A percentile compares a stretch with the other conserved stretches of the same genome.
Conservation (phyloP, 2,329 filamentous ascomycete species). For the Alternaria postmessia region DNA sequence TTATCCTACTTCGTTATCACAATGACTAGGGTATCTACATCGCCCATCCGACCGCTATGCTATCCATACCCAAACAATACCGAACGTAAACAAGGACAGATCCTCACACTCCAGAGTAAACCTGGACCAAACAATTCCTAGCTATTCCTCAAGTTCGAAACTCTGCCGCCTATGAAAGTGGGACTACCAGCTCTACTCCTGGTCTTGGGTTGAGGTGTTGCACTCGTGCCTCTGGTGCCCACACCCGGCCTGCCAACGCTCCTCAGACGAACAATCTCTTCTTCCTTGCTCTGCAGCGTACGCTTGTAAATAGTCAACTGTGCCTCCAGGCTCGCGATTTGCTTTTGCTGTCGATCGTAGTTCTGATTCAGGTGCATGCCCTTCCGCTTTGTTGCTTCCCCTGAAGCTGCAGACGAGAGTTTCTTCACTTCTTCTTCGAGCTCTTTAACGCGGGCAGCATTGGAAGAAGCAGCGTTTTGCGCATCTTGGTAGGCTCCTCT, state of each 20-base stretch:
- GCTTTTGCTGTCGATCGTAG: slow-evolving; percentile 14
- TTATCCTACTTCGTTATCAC: background rate
- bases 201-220: slow-evolving; percentile 39
- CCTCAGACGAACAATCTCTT: slow-evolving; percentile 33
- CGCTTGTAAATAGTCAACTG: slow-evolving; percentile 28
- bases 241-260: slow-evolving; percentile 31
- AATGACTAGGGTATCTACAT: background rate
- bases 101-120: background rate
- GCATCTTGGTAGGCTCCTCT: slow-evolving; percentile 62
- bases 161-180: slow-evolving; percentile 21
- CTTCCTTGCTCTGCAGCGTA: slow-evolving; percentile 30
- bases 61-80: background rate
- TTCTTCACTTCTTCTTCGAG: slow-evolving; percentile 26
- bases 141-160: slow-evolving; percentile 37
- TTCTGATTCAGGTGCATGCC: slow-evolving; percentile 25
- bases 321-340: slow-evolving; percentile 10
- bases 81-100: background rate
- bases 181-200: slow-evolving; percentile 43
- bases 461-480: slow-evolving; percentile 20
- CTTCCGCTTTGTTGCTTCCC: slow-evolving; percentile 28
- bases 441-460: slow-evolving; percentile 14
- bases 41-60: background rate
- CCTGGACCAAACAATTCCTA: background rate
- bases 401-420: slow-evolving; percentile 29
- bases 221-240: slow-evolving; percentile 40